Evolutionary conservation across 495 filamentous ascomycete species (phyloP), one percentile per base, ranked within the genome.

Genomic region (Aspergillus ellipticus): DNA sequence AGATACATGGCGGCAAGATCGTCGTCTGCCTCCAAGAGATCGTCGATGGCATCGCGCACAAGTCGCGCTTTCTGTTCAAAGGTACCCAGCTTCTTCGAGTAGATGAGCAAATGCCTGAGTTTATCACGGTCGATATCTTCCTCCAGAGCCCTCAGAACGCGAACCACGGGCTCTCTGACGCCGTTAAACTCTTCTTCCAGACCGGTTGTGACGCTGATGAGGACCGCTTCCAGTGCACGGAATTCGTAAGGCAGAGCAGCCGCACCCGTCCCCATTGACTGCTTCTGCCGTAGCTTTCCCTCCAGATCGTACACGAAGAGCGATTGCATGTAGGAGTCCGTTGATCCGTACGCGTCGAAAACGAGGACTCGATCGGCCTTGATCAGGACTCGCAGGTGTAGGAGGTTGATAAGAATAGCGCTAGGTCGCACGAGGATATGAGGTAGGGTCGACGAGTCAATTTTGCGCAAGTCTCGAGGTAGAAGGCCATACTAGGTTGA

Each of bases 91-190:
- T 92, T 89, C 73, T 98, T 98, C 24, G 90, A 95, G 66, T 96
- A 89, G 28, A 97, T 89, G 37, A 98, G 82, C 3, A 98, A 78
- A 56, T 94, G 85, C 22, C 95, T 80, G 13, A 98, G 76, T 72
- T 96, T 96, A 59, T 98, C 93, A 13, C 94, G 79, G 63, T 97
- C 94, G 58, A 98, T 97, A 61, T 97, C 94, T 57, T 97, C 94
- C 75, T 98, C 94, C 6, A 98, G 77, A 57, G 96, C 92, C 56
- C 86, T 79, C 6, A 98, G 78, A 39, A 98, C 88, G 28, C 84
- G 81, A 51, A 96, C 89, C 7, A 98, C 93, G 0, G 95, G 92
- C 48, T 96, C 90, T 42, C 92, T 82, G 3, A 98, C 87, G 1
- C 89, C 86, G 62, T 96, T 92, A 62, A 97, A 97, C 66, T 98